Percentiles rank a stretch among this genome's conserved stretches.
Conservation (phyloP, 768 basidiomycete species). For the Austroboletus eburneus region DNA sequence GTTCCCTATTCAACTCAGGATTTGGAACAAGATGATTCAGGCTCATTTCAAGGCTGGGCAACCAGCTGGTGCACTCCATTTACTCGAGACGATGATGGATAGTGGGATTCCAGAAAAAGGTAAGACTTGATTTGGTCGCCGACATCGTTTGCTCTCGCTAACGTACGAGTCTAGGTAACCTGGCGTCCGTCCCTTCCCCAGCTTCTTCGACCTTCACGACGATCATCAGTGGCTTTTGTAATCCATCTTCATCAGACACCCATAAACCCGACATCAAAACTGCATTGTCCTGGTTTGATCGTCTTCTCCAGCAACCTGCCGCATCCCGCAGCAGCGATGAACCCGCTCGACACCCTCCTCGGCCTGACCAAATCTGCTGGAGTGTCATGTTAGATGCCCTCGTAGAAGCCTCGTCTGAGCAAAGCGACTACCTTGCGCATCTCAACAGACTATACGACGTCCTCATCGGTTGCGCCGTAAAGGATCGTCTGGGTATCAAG, state of each 20-base stretch:
- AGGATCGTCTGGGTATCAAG: constrained; percentile 34
- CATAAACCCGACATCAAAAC: constrained; percentile 47
- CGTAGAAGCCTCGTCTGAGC: constrained; percentile 30
- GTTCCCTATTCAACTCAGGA: constrained; percentile 38
- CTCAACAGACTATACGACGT: constrained; percentile 52
- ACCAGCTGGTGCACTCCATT: constrained; percentile 56
- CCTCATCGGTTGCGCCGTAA: constrained; percentile 32
- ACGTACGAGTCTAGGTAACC: constrained; percentile 12
- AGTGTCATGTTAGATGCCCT: constrained; percentile 54
- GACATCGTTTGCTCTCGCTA: too few species aligned
- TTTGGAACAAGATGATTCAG: constrained; percentile 77
- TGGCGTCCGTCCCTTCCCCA: constrained; percentile 48
- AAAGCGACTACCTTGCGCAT: constrained; percentile 43
- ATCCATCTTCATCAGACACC: constrained; percentile 29
- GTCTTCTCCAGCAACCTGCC: constrained; percentile 46
- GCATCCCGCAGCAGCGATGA: constrained; percentile 37
- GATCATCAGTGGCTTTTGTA: constrained; percentile 64
- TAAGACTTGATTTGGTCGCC: neutral
- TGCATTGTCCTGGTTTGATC: constrained; percentile 70
- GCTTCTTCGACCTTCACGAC: constrained; percentile 59
- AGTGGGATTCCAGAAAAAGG: constrained; percentile 25
- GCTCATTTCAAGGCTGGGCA: constrained; percentile 64
- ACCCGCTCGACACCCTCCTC: constrained; percentile 39
- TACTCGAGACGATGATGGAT: constrained; percentile 71
- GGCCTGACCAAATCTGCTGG: constrained; percentile 58